Percentiles rank a stretch among this genome's conserved stretches.
phyloP scores from a whole-genome alignment of 768 basidiomycete genomes.

The Krasilnikovozyma curviuscula region DNA sequence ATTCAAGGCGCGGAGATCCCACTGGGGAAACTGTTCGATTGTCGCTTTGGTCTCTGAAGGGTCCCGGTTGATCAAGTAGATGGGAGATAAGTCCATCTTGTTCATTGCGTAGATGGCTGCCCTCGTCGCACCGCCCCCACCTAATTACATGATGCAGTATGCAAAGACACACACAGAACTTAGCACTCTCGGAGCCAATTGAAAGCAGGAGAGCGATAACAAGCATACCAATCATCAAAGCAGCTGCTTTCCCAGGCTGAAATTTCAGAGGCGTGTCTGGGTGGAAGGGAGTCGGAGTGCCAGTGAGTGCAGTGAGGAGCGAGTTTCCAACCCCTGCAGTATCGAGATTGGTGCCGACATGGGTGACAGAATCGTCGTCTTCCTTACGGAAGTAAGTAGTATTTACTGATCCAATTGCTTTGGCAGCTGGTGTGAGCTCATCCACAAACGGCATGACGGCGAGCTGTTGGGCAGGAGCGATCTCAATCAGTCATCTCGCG shows the following conservation, averaged over 20 bases:
- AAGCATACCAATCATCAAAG: slow-evolving; percentile 5
- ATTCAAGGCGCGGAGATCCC: background rate
- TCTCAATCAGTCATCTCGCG: no score
- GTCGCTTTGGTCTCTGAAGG: background rate
- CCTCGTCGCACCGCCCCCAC: slow-evolving; percentile 1
- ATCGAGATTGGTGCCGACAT: slow-evolving; percentile 9
- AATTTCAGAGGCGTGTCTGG: background rate
- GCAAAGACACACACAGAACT: no score
- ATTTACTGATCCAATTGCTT: slow-evolving; percentile 5
- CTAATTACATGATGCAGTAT: no score
- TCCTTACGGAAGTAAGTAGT: slow-evolving; percentile 1
- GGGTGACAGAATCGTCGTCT: background rate
- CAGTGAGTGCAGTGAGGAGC: slow-evolving; percentile 1
- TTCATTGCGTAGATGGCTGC: slow-evolving; percentile 7
- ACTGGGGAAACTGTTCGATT: background rate
- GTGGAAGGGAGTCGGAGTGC: background rate
- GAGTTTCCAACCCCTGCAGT: slow-evolving; percentile 5
- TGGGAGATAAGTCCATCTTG: slow-evolving; percentile 3
- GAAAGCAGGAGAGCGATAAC: no score
- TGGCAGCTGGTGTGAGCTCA: slow-evolving; percentile 1
- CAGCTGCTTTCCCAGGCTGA: background rate
- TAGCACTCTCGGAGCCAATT: no score
- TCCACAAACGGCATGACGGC: background rate
- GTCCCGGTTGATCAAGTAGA: slow-evolving; percentile 11
- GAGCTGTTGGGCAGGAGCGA: background rate